A percentile compares a stretch with the other conserved stretches of the same genome.
Evolutionary conservation across 2,329 filamentous ascomycete genomes (phyloP).

Genomic region (Raffaelea deltoideospora): DNA sequence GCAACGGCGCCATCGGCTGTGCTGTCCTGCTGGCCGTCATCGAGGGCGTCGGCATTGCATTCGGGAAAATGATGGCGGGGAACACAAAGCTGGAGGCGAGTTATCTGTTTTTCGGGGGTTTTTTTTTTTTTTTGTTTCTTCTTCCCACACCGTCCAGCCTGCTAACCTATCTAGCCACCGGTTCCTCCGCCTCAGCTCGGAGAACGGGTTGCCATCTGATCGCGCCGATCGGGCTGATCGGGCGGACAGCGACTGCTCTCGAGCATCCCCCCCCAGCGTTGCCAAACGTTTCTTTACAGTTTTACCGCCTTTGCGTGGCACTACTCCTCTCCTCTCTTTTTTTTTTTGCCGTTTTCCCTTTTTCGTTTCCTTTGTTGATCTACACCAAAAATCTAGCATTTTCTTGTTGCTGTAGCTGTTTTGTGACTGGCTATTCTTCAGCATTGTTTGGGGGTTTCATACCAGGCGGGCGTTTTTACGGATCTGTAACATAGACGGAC

Average conservation of each 20-base stretch:
- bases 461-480: no score
- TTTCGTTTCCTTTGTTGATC: no score
- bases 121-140: background rate
- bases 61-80: slow-evolving; percentile 86
- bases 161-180: slow-evolving; percentile 1
- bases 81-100: slow-evolving; percentile 66
- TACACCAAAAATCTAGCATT: no score
- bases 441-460: no score
- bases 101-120: background rate
- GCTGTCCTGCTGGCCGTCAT: slow-evolving; percentile 90
- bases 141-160: background rate
- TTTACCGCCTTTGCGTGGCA: no score
- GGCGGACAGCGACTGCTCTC: no score
- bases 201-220: no score
- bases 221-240: no score
- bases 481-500: no score
- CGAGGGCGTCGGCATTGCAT: slow-evolving; percentile 91
- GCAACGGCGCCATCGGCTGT: slow-evolving; percentile 93
- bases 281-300: no score
- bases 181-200: slow-evolving; percentile 5
- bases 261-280: no score
- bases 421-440: no score
- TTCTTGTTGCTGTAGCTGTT: background rate
- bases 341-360: background rate
- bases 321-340: background rate